Evolutionary conservation across 2,329 filamentous ascomycete species (phyloP).

Genomic region (Hypoxylon sp.): DNA sequence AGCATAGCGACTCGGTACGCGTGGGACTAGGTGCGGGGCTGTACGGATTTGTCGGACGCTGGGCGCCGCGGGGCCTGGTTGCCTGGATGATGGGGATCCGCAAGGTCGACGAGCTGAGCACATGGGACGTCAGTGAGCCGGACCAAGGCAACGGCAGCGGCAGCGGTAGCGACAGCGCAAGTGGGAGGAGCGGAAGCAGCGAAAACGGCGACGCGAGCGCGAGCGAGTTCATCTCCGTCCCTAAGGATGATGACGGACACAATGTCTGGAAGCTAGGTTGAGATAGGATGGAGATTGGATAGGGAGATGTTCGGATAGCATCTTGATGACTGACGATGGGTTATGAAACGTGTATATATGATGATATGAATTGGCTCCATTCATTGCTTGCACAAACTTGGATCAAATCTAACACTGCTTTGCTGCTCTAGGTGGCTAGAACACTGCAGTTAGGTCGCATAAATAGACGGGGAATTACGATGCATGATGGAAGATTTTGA

Average conservation of each 20-base stretch:
- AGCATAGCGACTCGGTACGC: conserved; percentile 73
- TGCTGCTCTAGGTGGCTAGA: conserved; percentile 8
- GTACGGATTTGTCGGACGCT: conserved; percentile 87
- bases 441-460: conserved; percentile 8
- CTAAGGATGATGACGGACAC: conserved; percentile 58
- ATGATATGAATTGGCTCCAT: conserved; percentile 12
- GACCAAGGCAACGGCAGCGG: conserved; percentile 51
- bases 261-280: conserved; percentile 59
- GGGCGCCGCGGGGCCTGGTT: conserved; percentile 82
- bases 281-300: background rate
- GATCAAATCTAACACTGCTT: background rate
- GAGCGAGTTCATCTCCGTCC: conserved; percentile 65
- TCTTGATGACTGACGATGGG: conserved; percentile 28
- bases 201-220: conserved; percentile 54
- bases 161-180: conserved; percentile 50
- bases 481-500: background rate
- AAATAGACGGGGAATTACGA: conserved; percentile 17
- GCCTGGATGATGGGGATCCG: conserved; percentile 92
- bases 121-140: conserved; percentile 61
- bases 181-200: conserved; percentile 47
- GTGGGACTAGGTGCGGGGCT: conserved; percentile 87
- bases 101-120: conserved; percentile 67
- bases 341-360: conserved; percentile 33
- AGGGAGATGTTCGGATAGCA: conserved; percentile 5
- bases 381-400: conserved; percentile 24